Evolutionary conservation across 2,329 filamentous ascomycete species (phyloP).

Genomic region (Dactylellina leptospora): DNA sequence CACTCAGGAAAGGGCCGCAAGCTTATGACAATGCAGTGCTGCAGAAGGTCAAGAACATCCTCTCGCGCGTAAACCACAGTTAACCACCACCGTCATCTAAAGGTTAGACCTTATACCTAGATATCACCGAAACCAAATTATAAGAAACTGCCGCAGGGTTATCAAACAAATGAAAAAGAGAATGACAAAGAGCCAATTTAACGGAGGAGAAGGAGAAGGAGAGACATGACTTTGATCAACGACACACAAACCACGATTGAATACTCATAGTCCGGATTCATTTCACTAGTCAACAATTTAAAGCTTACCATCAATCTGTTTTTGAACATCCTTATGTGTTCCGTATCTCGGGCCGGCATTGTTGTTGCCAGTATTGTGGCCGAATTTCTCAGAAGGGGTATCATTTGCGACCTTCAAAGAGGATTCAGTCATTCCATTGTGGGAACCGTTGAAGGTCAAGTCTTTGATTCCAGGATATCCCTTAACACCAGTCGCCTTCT

Average conservation of each 20-base stretch:
- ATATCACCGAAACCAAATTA: slow-evolving; percentile 28
- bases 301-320: slow-evolving; percentile 49
- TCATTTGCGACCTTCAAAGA: slow-evolving; percentile 66
- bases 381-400: slow-evolving; percentile 60
- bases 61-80: not conserved
- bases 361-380: slow-evolving; percentile 61
- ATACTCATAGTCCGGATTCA: slow-evolving; percentile 29
- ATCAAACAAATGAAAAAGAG: slow-evolving; percentile 3
- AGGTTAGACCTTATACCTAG: slow-evolving; percentile 52
- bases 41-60: not conserved
- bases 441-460: slow-evolving; percentile 69
- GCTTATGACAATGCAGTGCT: too few species aligned
- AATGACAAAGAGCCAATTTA: slow-evolving; percentile 5
- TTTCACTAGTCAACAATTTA: slow-evolving; percentile 38
- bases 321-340: slow-evolving; percentile 59
- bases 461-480: slow-evolving; percentile 68
- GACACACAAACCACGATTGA: slow-evolving; percentile 16
- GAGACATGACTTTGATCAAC: slow-evolving; percentile 8
- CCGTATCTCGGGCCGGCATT: slow-evolving; percentile 63
- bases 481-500: slow-evolving; percentile 71
- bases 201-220: slow-evolving; percentile 1
- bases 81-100: not conserved
- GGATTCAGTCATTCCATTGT: slow-evolving; percentile 69
- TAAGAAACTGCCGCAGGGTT: slow-evolving; percentile 31
- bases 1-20: too few species aligned